phyloP scores from a whole-genome alignment of 768 basidiomycete species.

The Tremella yokohamensis region DNA sequence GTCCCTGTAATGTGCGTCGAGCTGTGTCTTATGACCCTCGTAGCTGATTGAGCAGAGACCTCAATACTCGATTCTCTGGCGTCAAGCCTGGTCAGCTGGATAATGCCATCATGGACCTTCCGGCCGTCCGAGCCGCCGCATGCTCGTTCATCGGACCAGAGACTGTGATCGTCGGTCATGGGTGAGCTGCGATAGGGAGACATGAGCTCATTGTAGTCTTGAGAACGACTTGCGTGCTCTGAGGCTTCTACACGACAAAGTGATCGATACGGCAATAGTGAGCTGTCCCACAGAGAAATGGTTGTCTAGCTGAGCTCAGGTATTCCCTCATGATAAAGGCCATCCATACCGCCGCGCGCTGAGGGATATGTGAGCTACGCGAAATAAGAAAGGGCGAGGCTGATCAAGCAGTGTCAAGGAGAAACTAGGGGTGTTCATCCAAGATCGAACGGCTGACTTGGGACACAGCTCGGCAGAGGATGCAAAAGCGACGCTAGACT shows the following conservation, averaged over 20 bases:
- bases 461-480: conserved; percentile 93
- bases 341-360: conserved; percentile 72
- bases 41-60: conserved; percentile 59
- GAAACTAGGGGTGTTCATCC: conserved; percentile 74
- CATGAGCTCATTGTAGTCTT: conserved; percentile 56
- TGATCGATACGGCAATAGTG: conserved; percentile 76
- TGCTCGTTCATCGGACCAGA: conserved; percentile 68
- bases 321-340: conserved; percentile 83
- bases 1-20: conserved; percentile 42
- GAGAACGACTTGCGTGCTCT: conserved; percentile 93
- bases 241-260: conserved; percentile 74
- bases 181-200: conserved; percentile 28
- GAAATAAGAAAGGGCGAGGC: neutral
- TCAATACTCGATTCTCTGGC: conserved; percentile 66
- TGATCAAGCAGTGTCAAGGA: conserved; percentile 65
- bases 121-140: conserved; percentile 64
- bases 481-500: conserved; percentile 78
- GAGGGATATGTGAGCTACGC: conserved; percentile 64
- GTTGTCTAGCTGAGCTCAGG: conserved; percentile 26
- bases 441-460: conserved; percentile 66
- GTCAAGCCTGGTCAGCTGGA: conserved; percentile 35
- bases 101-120: conserved; percentile 64
- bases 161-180: conserved; percentile 77
- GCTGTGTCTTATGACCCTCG: neutral
- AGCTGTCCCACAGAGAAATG: too few species aligned